phyloP scores from a whole-genome alignment of 805 yeast genomes.

The Monosporozyma aerobia region DNA sequence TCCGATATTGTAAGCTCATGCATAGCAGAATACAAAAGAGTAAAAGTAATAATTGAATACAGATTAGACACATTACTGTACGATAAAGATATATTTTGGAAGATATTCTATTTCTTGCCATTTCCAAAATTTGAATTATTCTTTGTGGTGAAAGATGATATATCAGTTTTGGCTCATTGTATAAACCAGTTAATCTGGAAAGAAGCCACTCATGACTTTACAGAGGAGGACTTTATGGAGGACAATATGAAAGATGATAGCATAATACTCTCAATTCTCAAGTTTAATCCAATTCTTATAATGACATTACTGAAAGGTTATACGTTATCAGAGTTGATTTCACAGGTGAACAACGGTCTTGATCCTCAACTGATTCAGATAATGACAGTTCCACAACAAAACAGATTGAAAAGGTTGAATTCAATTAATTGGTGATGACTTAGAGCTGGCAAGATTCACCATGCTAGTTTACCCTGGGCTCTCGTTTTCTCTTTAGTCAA shows the following conservation, averaged over 20 bases:
- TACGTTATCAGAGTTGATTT: neutral
- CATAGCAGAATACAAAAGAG: conserved; percentile 9
- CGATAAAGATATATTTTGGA: conserved; percentile 21
- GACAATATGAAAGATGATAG: neutral
- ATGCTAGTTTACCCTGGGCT: neutral
- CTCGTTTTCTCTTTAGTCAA: neutral
- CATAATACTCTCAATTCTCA: neutral
- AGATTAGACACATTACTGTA: conserved; percentile 3
- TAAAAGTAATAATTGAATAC: conserved; percentile 15
- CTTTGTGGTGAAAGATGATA: neutral
- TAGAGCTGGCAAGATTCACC: neutral
- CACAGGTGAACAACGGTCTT: neutral
- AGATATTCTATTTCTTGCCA: conserved; percentile 11
- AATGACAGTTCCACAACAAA: neutral
- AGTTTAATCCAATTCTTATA: neutral
- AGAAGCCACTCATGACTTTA: neutral
- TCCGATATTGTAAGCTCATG: conserved; percentile 6
- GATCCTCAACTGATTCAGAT: neutral
- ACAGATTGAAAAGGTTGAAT: neutral
- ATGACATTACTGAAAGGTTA: neutral
- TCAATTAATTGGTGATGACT: neutral
- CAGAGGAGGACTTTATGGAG: neutral
- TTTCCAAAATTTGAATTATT: conserved; percentile 5
- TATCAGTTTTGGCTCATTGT: neutral
- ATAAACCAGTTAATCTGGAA: neutral